Conservation (phyloP, 805 yeast species). For the Yarrowia yakushimensis region DNA sequence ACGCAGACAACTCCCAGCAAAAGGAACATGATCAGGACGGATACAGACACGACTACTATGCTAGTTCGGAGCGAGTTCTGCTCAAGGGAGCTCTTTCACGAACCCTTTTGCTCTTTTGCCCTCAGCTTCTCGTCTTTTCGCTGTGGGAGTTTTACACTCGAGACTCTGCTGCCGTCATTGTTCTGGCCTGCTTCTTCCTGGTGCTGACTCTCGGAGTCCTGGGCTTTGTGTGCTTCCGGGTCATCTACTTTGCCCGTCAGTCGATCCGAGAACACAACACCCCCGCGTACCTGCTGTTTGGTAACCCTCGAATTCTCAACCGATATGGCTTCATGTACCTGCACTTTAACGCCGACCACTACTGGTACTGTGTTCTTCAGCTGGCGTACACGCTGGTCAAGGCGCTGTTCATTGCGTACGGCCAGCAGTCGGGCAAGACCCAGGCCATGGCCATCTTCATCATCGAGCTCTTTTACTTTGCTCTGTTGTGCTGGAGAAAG, state of each 20-base stretch:
- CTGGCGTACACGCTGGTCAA: constrained; percentile 43
- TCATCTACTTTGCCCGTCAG: constrained; percentile 43
- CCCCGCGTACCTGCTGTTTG: constrained; percentile 87
- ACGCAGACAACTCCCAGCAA: background rate
- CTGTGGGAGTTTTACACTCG: constrained; percentile 80
- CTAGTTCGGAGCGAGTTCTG: constrained; percentile 42
- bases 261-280: constrained; percentile 73
- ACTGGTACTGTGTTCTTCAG: constrained; percentile 79
- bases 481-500: constrained; percentile 61
- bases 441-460: constrained; percentile 76
- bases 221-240: constrained; percentile 63
- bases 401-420: constrained; percentile 61
- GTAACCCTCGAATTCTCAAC: constrained; percentile 75
- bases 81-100: constrained; percentile 76
- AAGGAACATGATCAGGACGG: constrained; percentile 38
- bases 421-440: constrained; percentile 74
- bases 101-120: constrained; percentile 78
- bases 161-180: constrained; percentile 88
- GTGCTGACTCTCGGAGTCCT: constrained; percentile 58
- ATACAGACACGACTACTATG: constrained; percentile 77
- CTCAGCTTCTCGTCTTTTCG: constrained; percentile 75
- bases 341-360: constrained; percentile 81
- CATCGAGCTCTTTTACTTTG: constrained; percentile 69
- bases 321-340: constrained; percentile 90
- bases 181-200: constrained; percentile 70